Conservation (phyloP, 805 yeast species). For the Soucietia sequanensis region DNA sequence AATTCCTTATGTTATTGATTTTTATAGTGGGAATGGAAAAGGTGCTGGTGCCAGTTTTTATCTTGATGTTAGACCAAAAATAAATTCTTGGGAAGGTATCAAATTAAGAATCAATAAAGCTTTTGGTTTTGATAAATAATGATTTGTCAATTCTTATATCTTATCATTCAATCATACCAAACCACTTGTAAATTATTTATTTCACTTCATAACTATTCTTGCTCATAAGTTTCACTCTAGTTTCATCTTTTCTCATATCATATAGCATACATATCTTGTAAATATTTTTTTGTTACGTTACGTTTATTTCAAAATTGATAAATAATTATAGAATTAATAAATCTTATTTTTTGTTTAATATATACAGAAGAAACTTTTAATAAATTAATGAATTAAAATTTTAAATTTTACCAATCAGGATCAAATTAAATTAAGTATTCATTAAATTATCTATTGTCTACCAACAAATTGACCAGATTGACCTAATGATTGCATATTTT, state of each 20-base stretch:
- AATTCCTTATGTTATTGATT: slow-evolving; percentile 91
- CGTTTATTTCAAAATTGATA: too few relatives aligned
- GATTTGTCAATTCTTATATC: too few relatives aligned
- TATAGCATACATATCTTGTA: too few relatives aligned
- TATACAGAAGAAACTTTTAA: slow-evolving; percentile 9
- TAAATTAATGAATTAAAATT: neutral
- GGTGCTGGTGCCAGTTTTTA: slow-evolving; percentile 55
- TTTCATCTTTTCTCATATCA: too few relatives aligned
- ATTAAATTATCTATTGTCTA: slow-evolving; percentile 25
- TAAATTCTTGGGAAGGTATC: slow-evolving; percentile 78
- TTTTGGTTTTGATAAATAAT: too few relatives aligned
- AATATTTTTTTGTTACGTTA: too few relatives aligned
- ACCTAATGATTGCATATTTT: slow-evolving; percentile 52
- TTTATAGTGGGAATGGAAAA: slow-evolving; percentile 56
- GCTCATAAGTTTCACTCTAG: too few relatives aligned
- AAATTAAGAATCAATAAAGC: slow-evolving; percentile 64
- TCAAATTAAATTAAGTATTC: neutral
- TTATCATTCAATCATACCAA: too few relatives aligned
- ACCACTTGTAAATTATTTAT: too few relatives aligned
- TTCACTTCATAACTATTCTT: too few relatives aligned
- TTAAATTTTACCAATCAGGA: too few relatives aligned
- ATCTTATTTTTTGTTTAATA: slow-evolving; percentile 5
- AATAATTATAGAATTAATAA: too few relatives aligned
- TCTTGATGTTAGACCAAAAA: slow-evolving; percentile 89
- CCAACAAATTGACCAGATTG: slow-evolving; percentile 49